Evolutionary conservation across 83 land plant species (phyloP).

Genomic region (Diphasiastrum complanatum): DNA sequence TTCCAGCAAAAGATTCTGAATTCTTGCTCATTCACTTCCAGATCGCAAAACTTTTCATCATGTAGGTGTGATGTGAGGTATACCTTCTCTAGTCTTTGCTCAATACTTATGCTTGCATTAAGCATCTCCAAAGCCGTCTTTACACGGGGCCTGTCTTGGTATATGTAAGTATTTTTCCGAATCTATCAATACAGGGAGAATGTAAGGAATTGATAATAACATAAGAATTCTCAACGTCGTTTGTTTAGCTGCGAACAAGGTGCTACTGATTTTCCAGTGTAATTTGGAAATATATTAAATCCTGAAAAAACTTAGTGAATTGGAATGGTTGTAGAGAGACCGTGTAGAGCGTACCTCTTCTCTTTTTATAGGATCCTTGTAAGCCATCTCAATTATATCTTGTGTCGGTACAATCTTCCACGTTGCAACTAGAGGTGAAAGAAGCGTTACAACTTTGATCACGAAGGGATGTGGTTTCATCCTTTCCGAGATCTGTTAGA

Average conservation of each 20-base stretch:
- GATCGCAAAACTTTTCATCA: not conserved
- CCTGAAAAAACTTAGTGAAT: too few relatives aligned
- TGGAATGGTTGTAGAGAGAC: not conserved
- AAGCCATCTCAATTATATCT: slow-evolving; percentile 13
- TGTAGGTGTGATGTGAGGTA: not conserved
- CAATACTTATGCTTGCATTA: slow-evolving; percentile 48
- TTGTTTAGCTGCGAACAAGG: too few relatives aligned
- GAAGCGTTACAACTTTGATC: not conserved
- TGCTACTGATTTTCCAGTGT: too few relatives aligned
- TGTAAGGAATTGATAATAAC: too few relatives aligned
- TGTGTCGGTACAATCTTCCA: slow-evolving; percentile 23
- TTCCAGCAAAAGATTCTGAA: not conserved
- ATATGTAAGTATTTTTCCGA: slow-evolving; percentile 48
- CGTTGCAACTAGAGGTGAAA: slow-evolving; percentile 9
- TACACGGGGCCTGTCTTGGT: slow-evolving; percentile 59
- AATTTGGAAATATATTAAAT: too few relatives aligned
- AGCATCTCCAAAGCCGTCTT: slow-evolving; percentile 67
- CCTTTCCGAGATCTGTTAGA: slow-evolving; percentile 15
- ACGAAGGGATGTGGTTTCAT: slow-evolving; percentile 14
- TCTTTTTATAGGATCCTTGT: slow-evolving; percentile 14
- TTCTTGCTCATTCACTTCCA: not conserved
- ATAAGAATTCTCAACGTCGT: too few relatives aligned
- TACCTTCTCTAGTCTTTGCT: slow-evolving; percentile 50
- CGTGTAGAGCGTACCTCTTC: not conserved
- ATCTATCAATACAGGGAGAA: slow-evolving; percentile 34